phyloP scores from a whole-genome alignment of 2,329 filamentous ascomycete species.

The Xylariaceae sp. region DNA sequence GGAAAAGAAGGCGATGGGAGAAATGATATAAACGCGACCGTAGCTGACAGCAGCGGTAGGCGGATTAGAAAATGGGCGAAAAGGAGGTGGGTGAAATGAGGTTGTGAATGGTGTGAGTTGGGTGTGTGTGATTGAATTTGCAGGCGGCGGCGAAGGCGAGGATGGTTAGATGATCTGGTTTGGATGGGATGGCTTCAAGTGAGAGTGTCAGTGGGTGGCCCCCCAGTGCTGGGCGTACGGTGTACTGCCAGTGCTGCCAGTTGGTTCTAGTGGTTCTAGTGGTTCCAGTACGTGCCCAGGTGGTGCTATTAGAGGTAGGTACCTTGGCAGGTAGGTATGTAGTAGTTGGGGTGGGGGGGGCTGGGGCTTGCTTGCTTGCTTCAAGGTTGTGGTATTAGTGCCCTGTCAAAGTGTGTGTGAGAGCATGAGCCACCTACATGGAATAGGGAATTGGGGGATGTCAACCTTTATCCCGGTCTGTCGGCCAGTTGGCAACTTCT shows the following conservation, averaged over 20 bases:
- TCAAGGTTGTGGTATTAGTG: no score
- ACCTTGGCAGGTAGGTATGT: no score
- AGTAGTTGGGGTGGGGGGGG: no score
- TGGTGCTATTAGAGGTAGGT: conserved; percentile 32
- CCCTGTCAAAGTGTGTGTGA: conserved; percentile 16
- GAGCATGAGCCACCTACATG: no score
- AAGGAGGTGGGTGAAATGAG: conserved; percentile 13
- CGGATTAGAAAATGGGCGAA: conserved; percentile 14
- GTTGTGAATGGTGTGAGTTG: conserved; percentile 15
- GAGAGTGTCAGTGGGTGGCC: conserved; percentile 19
- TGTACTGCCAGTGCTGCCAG: conserved; percentile 27
- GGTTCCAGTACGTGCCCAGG: conserved; percentile 12
- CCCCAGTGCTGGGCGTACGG: conserved; percentile 23
- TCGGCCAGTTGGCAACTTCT: conserved; percentile 13
- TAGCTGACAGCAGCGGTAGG: conserved; percentile 18
- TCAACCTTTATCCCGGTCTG: no score
- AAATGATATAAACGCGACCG: conserved; percentile 22
- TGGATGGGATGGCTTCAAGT: conserved; percentile 31
- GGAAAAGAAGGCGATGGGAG: conserved; percentile 21
- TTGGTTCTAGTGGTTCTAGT: conserved; percentile 18
- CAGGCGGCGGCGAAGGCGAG: conserved; percentile 41
- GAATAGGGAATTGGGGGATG: no score
- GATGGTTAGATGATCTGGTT: conserved; percentile 38
- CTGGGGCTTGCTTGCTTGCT: no score
- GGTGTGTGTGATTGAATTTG: conserved; percentile 35